Evolutionary conservation across 345 rosid genomes (phyloP).

Genomic region (Camelina laxa): DNA sequence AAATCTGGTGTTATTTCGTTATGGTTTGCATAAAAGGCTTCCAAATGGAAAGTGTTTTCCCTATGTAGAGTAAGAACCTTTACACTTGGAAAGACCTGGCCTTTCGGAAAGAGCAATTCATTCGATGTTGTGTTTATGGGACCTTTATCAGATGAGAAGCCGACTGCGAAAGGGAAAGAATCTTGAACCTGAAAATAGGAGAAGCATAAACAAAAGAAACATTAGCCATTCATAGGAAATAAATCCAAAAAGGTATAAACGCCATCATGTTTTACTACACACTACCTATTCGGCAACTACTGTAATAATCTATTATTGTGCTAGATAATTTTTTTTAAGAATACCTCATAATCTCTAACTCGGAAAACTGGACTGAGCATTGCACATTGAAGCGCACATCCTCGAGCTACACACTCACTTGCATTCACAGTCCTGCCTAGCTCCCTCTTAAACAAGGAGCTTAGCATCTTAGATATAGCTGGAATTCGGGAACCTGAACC

Average conservation of each 20-base stretch:
- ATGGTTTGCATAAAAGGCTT: constrained; percentile 63
- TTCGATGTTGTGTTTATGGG: constrained; percentile 54
- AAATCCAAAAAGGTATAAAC: not conserved
- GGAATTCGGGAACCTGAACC: constrained; percentile 77
- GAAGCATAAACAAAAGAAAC: constrained; percentile 27
- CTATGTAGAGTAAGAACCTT: constrained; percentile 70
- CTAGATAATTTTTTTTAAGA: not conserved
- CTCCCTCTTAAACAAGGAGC: constrained; percentile 56
- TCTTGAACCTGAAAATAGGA: constrained; percentile 72
- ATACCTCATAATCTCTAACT: constrained; percentile 68
- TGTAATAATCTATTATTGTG: constrained; percentile 4
- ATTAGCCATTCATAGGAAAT: constrained; percentile 25
- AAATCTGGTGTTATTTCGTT: constrained; percentile 53
- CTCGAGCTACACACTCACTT: constrained; percentile 73
- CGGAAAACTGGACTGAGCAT: constrained; percentile 69
- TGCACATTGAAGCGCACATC: constrained; percentile 80
- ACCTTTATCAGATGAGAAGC: constrained; percentile 66
- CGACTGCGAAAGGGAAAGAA: constrained; percentile 71
- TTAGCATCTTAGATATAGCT: constrained; percentile 55
- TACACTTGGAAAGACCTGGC: constrained; percentile 71
- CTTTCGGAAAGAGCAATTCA: constrained; percentile 65
- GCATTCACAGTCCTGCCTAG: constrained; percentile 71
- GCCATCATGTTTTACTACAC: not conserved
- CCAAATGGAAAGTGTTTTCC: constrained; percentile 53
- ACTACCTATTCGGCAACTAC: not conserved